Percentiles rank a stretch among this genome's conserved stretches.
Conservation (phyloP, 2,329 filamentous ascomycete species). For the Trichoderma afroharzianum region DNA sequence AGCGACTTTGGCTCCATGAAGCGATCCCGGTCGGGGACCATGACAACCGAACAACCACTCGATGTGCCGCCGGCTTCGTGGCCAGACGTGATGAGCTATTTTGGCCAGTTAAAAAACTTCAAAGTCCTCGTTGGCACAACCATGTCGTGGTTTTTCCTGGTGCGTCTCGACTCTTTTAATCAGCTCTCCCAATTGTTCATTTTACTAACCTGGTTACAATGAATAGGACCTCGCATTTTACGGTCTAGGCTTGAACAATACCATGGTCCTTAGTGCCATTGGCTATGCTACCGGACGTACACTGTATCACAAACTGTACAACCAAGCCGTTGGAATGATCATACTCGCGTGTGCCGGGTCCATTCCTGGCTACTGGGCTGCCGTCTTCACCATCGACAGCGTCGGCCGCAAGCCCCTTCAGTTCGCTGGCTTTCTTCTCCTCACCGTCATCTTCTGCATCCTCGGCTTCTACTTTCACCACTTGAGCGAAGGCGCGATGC, state of each 20-base stretch:
- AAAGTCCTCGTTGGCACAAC: conserved; percentile 73
- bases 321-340: conserved; percentile 71
- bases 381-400: conserved; percentile 69
- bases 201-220: conserved; percentile 18
- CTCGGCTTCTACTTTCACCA: conserved; percentile 58
- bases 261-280: conserved; percentile 66
- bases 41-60: conserved; percentile 44
- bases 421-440: conserved; percentile 56
- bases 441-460: conserved; percentile 59
- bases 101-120: conserved; percentile 64
- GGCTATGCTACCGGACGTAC: conserved; percentile 63
- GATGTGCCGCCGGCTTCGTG: conserved; percentile 67
- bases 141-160: conserved; percentile 76
- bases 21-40: conserved; percentile 48
- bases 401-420: conserved; percentile 76
- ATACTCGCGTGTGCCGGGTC: conserved; percentile 74
- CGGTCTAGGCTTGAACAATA: conserved; percentile 71
- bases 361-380: conserved; percentile 77
- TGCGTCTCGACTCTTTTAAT: conserved; percentile 22
- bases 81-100: conserved; percentile 64
- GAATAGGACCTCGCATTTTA: conserved; percentile 62
- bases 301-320: conserved; percentile 66
- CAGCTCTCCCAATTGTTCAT: background rate
- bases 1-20: conserved; percentile 46
- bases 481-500: conserved; percentile 46